phyloP scores from a whole-genome alignment of 305 asterid genomes.

The Fraxinus paxiana region DNA sequence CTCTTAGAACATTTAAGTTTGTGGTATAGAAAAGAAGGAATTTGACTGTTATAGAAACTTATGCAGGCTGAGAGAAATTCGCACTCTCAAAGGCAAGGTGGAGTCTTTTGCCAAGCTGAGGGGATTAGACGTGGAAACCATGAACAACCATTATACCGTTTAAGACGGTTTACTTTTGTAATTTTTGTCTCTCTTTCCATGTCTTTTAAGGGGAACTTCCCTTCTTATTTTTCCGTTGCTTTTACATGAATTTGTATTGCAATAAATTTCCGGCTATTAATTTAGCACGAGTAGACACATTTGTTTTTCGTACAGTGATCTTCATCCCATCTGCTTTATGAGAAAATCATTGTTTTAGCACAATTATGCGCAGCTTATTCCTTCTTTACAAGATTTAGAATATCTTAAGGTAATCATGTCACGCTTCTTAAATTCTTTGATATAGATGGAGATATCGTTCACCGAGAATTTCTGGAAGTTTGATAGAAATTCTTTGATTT shows the following conservation, averaged over 20 bases:
- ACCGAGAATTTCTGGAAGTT: background rate
- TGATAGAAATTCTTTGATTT: background rate
- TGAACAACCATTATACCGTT: slow-evolving; percentile 47
- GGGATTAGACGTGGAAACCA: slow-evolving; percentile 47
- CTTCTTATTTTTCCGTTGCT: background rate
- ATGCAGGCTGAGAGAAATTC: slow-evolving; percentile 54
- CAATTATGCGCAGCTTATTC: background rate
- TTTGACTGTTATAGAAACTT: background rate
- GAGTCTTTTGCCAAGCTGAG: slow-evolving; percentile 52
- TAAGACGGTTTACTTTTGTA: slow-evolving; percentile 14
- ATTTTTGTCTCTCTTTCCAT: background rate
- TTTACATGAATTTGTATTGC: background rate
- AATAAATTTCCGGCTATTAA: background rate
- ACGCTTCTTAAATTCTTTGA: background rate
- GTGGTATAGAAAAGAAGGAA: background rate
- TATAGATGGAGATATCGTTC: background rate
- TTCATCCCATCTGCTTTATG: background rate
- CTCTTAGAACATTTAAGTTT: background rate
- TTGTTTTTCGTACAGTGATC: background rate
- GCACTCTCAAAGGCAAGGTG: slow-evolving; percentile 49
- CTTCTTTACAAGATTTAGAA: background rate
- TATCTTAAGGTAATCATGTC: background rate
- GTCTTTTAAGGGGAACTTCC: background rate
- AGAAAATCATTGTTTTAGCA: slow-evolving; percentile 1
- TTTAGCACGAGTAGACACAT: background rate